Conservation (phyloP, 2,329 filamentous ascomycete genomes). For the Ophiostoma fasciatum region DNA sequence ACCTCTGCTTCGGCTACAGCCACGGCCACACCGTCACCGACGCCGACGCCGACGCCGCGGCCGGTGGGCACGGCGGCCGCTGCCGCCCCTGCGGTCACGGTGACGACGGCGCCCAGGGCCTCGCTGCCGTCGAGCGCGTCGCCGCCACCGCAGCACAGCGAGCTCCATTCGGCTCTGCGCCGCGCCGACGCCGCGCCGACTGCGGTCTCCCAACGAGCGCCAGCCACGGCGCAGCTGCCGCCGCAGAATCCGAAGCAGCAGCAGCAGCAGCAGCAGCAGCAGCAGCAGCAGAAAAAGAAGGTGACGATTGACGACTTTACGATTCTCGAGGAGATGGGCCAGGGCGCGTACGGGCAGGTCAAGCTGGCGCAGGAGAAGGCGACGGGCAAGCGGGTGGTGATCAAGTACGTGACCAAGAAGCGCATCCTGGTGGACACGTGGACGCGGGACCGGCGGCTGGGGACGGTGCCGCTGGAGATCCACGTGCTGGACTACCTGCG, state of each 20-base stretch:
- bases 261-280: background rate
- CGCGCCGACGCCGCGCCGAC: too few species aligned
- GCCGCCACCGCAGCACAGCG: too few species aligned
- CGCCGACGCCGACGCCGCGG: too few species aligned
- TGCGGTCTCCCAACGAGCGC: too few species aligned
- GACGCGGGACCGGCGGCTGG: constrained; percentile 84
- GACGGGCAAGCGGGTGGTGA: constrained; percentile 68
- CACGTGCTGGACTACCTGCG: constrained; percentile 91
- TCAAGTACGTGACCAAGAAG: constrained; percentile 96
- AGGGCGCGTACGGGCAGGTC: constrained; percentile 94
- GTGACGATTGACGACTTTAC: constrained; percentile 80
- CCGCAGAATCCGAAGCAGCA: too few species aligned
- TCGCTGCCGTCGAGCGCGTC: too few species aligned
- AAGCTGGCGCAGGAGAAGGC: constrained; percentile 83
- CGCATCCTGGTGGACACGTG: constrained; percentile 96
- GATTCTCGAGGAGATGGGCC: constrained; percentile 95
- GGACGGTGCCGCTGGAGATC: constrained; percentile 91
- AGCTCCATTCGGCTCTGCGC: too few species aligned
- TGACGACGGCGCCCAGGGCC: constrained; percentile 9
- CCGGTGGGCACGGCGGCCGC: background rate
- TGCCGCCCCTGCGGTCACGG: background rate
- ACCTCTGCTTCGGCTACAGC: too few species aligned
- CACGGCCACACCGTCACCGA: too few species aligned
- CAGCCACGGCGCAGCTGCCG: too few species aligned
- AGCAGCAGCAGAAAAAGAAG: constrained; percentile 43